Percentiles rank a stretch among this genome's conserved stretches.
Evolutionary conservation across 176 grass and related monocot genomes (phyloP).

Genomic region (Juncus effusus): DNA sequence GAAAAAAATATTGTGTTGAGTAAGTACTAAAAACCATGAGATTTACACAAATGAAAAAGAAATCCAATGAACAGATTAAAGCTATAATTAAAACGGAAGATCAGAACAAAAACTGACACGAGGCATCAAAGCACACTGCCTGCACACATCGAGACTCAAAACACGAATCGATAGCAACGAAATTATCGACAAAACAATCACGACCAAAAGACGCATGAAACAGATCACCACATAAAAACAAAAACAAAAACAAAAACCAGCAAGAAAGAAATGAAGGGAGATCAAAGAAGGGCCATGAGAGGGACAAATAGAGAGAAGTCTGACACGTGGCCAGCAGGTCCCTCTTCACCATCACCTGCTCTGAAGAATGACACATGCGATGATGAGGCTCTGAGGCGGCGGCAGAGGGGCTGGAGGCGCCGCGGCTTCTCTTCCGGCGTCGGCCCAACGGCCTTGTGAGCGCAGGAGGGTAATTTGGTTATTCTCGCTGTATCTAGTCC

Average conservation of each 20-base stretch:
- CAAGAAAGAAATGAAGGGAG: background rate
- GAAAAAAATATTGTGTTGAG: no score
- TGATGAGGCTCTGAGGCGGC: background rate
- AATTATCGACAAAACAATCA: background rate
- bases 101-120: background rate
- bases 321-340: constrained; percentile 41
- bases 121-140: background rate
- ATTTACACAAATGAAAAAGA: no score
- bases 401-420: background rate
- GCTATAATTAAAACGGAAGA: constrained; percentile 10
- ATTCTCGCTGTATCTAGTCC: no score
- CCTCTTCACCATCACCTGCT: constrained; percentile 36
- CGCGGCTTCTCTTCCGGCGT: constrained; percentile 13
- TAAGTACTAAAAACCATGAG: no score
- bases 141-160: constrained; percentile 16
- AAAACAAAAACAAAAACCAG: background rate
- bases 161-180: background rate
- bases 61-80: background rate
- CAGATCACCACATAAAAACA: background rate
- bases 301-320: constrained; percentile 4
- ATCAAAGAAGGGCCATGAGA: background rate
- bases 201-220: constrained; percentile 5
- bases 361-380: background rate
- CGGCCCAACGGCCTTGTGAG: constrained; percentile 20
- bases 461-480: no score